Percentiles rank a stretch among this genome's conserved stretches.
These are phyloP conservation scores for Hypocreales sp. DNA, from an alignment of 2,329 filamentous ascomycete genomes.

Conservation along the genomic window DNA sequence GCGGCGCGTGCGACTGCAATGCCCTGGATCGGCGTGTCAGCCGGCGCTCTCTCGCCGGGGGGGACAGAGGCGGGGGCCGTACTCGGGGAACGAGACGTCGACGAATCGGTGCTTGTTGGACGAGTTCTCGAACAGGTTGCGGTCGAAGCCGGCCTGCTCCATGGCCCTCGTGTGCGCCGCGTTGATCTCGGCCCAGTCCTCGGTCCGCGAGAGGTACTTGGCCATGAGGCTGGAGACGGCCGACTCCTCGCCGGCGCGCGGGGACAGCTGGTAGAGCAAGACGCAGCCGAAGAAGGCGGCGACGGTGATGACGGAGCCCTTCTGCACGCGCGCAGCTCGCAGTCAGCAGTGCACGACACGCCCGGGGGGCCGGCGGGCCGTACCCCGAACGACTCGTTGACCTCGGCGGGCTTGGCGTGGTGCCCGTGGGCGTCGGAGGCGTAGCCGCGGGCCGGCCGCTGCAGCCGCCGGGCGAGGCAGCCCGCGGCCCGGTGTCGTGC, in stretches of 20 bases:
- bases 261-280: slow-evolving; percentile 32
- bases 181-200: slow-evolving; percentile 37
- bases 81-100: slow-evolving; percentile 44
- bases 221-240: slow-evolving; percentile 28
- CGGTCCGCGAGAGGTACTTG: slow-evolving; percentile 29
- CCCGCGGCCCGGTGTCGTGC: slow-evolving; percentile 30
- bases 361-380: no score
- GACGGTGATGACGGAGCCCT: slow-evolving; percentile 30
- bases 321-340: no score
- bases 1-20: slow-evolving; percentile 31
- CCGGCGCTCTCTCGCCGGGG: background rate
- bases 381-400: slow-evolving; percentile 43
- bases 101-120: slow-evolving; percentile 26
- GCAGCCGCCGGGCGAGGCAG: slow-evolving; percentile 19
- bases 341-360: no score
- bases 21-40: slow-evolving; percentile 19
- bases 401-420: slow-evolving; percentile 28
- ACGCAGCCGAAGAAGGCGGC: slow-evolving; percentile 27
- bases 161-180: slow-evolving; percentile 32
- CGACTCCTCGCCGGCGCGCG: slow-evolving; percentile 33
- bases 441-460: slow-evolving; percentile 29
- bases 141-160: slow-evolving; percentile 42
- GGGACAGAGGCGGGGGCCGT: slow-evolving; percentile 15
- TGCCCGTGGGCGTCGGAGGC: slow-evolving; percentile 36
- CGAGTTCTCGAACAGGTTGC: slow-evolving; percentile 34